Evolutionary conservation across 176 grass and related monocot genomes (phyloP).

Genomic region (Stipa capillata): DNA sequence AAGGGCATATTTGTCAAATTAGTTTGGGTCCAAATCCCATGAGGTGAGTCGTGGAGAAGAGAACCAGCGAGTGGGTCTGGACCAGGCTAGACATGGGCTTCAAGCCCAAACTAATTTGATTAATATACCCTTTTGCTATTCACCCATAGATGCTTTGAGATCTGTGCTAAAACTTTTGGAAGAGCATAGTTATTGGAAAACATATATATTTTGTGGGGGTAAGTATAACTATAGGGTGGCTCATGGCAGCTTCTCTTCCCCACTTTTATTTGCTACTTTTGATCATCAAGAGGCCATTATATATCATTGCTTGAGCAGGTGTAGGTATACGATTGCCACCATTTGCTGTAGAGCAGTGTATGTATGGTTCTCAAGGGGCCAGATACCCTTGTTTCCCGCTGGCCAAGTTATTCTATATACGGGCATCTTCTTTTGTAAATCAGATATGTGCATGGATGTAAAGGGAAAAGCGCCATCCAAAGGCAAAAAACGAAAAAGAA

Average conservation of each 20-base stretch:
- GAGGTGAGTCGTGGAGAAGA: too few relatives aligned
- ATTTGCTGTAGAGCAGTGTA: neutral
- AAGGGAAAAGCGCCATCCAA: conserved; percentile 29
- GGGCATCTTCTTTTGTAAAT: conserved; percentile 12
- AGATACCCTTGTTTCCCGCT: conserved; percentile 20
- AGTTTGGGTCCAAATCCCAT: too few relatives aligned
- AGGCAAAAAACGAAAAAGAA: neutral
- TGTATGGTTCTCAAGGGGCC: neutral
- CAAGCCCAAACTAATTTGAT: too few relatives aligned
- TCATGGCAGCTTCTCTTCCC: conserved; percentile 13
- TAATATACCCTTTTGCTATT: too few relatives aligned
- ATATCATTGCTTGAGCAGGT: neutral
- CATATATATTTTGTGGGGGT: neutral
- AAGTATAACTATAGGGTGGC: neutral
- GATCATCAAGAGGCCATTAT: neutral
- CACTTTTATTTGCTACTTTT: neutral
- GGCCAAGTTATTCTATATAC: conserved; percentile 20
- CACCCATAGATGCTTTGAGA: too few relatives aligned
- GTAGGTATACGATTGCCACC: neutral
- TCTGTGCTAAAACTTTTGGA: too few relatives aligned
- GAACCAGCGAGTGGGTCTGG: too few relatives aligned
- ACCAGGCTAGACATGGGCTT: too few relatives aligned
- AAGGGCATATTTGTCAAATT: too few relatives aligned
- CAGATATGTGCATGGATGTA: conserved; percentile 5
- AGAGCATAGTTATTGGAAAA: neutral